A percentile compares a stretch with the other conserved stretches of the same genome.
These are phyloP conservation scores for Conticribra guillardii DNA, from an alignment of 108 stramenopile species.

Conservation along the genomic window DNA sequence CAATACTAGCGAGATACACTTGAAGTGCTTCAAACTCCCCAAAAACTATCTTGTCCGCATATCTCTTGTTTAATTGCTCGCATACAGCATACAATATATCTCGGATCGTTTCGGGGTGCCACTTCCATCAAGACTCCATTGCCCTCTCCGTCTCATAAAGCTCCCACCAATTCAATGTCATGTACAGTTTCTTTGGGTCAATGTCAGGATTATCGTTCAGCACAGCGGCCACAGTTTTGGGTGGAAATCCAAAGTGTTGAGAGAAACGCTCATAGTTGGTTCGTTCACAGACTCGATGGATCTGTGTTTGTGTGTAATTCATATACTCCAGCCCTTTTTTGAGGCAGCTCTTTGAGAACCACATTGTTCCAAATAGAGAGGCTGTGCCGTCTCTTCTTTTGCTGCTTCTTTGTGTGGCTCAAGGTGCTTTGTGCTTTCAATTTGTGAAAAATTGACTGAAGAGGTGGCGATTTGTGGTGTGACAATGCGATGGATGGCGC, in stretches of 20 bases:
- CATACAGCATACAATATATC: conserved; percentile 2
- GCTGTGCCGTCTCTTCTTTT: too few relatives aligned
- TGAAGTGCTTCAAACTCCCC: neutral
- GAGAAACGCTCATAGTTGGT: conserved; percentile 5
- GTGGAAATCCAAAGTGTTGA: conserved; percentile 1
- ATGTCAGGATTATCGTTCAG: conserved; percentile 6
- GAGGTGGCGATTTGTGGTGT: too few relatives aligned
- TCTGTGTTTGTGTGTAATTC: neutral
- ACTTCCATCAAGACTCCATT: conserved; percentile 10
- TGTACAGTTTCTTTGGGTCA: neutral
- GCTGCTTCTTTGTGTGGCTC: too few relatives aligned
- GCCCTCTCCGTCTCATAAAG: neutral
- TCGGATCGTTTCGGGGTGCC: conserved; percentile 9
- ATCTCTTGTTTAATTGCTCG: neutral
- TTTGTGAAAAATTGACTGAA: too few relatives aligned
- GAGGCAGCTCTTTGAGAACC: neutral
- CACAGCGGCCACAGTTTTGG: conserved; percentile 7
- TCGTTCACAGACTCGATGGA: neutral
- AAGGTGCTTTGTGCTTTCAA: too few relatives aligned
- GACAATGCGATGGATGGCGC: too few relatives aligned
- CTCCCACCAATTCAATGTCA: conserved; percentile 6
- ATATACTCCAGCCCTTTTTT: neutral
- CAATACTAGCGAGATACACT: neutral
- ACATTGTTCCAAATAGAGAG: neutral
- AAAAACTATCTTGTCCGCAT: conserved; percentile 3